Conservation (phyloP, 352 stramenopile species). For the Albugo laibachii region DNA sequence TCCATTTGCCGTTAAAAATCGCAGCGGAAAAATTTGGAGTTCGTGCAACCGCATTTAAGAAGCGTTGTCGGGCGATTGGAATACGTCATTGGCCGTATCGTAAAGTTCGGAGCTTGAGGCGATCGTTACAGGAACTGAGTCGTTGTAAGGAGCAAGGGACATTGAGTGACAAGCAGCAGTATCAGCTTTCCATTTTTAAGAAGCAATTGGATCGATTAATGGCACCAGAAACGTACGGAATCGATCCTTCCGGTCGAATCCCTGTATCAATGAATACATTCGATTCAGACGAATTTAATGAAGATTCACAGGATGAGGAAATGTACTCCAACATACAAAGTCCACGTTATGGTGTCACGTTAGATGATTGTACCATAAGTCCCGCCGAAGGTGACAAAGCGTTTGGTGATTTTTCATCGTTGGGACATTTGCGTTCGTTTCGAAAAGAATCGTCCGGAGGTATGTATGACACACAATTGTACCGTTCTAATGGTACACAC, state of each 20-base stretch:
- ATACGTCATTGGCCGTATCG: conserved; percentile 55
- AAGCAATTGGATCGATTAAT: conserved; percentile 44
- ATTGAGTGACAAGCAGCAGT: conserved; percentile 42
- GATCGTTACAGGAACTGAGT: conserved; percentile 36
- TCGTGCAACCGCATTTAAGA: conserved; percentile 54
- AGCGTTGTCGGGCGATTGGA: conserved; percentile 42
- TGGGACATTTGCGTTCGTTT: conserved; percentile 21
- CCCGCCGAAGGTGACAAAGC: conserved; percentile 21
- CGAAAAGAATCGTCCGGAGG: conserved; percentile 17
- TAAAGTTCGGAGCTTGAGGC: conserved; percentile 51
- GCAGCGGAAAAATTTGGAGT: conserved; percentile 58
- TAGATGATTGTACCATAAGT: conserved; percentile 36
- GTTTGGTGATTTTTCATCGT: conserved; percentile 20
- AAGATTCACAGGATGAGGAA: conserved; percentile 30
- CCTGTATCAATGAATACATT: conserved; percentile 15
- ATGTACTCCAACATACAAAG: conserved; percentile 22
- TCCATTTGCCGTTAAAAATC: conserved; percentile 42
- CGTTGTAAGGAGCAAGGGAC: conserved; percentile 28
- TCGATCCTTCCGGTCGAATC: conserved; percentile 34
- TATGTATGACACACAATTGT: too few species aligned
- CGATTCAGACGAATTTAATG: conserved; percentile 25
- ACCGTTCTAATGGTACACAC: too few species aligned
- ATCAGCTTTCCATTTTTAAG: conserved; percentile 35
- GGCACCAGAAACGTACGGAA: conserved; percentile 40
- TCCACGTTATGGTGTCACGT: conserved; percentile 19